A percentile compares a stretch with the other conserved stretches of the same genome.
Conservation (phyloP, 2,329 filamentous ascomycete genomes). For the Xylariales sp. region DNA sequence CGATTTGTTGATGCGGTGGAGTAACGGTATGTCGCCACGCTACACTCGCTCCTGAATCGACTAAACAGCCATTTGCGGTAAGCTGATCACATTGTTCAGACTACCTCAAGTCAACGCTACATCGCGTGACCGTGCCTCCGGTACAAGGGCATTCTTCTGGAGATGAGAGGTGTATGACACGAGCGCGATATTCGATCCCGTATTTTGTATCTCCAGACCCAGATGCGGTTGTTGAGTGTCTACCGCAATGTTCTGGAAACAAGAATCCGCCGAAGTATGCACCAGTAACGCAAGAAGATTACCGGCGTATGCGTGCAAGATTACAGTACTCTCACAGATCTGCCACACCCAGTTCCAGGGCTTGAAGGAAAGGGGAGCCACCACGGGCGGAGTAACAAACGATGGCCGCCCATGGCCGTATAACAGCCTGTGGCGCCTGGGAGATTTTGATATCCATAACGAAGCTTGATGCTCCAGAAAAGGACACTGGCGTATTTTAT, state of each 20-base stretch:
- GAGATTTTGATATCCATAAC: too few species aligned
- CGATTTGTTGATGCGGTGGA: constrained; percentile 35
- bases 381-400: too few species aligned
- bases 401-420: too few species aligned
- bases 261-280: constrained; percentile 44
- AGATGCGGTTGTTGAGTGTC: constrained; percentile 45
- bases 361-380: too few species aligned
- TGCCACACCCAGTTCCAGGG: too few species aligned
- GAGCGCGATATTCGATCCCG: constrained; percentile 53
- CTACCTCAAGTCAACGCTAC: constrained; percentile 46
- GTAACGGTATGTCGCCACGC: constrained; percentile 33
- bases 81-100: constrained; percentile 23
- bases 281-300: constrained; percentile 29
- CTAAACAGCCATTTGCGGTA: not conserved
- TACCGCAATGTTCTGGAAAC: constrained; percentile 39
- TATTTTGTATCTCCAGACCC: constrained; percentile 52
- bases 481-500: too few species aligned
- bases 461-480: too few species aligned
- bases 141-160: constrained; percentile 29
- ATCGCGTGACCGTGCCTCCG: constrained; percentile 45
- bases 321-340: constrained; percentile 23
- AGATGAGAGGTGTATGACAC: constrained; percentile 37
- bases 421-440: too few species aligned
- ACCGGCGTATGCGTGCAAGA: constrained; percentile 22
- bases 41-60: too few species aligned